These are phyloP conservation scores for Coprinopsis sp. DNA, from an alignment of 768 basidiomycete species.

Conservation along the genomic window DNA sequence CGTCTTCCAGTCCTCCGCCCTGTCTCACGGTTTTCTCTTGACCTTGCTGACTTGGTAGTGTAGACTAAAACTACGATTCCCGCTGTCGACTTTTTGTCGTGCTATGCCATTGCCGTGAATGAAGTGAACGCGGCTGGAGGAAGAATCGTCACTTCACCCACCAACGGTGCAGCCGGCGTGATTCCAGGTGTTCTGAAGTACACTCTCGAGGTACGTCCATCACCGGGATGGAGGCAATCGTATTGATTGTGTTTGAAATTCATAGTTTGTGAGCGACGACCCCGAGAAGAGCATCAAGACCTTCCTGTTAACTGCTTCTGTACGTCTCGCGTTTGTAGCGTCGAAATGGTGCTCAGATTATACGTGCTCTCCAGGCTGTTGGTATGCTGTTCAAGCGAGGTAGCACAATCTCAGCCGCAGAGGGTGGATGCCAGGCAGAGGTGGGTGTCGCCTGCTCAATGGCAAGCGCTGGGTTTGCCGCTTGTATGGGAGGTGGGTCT, in stretches of 20 bases:
- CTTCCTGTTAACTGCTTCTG: constrained; percentile 85
- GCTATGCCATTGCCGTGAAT: constrained; percentile 93
- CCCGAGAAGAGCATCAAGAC: constrained; percentile 84
- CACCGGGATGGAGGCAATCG: constrained; percentile 1
- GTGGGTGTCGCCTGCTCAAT: constrained; percentile 97
- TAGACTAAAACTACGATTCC: constrained; percentile 86
- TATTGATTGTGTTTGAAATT: constrained; percentile 10
- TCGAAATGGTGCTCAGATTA: not conserved
- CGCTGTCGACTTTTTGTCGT: constrained; percentile 88
- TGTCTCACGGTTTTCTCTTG: constrained; percentile 1
- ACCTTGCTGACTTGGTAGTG: not conserved
- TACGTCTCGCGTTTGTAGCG: constrained; percentile 30
- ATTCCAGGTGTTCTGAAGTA: constrained; percentile 93
- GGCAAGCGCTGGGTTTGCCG: constrained; percentile 91
- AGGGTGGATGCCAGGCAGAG: constrained; percentile 93
- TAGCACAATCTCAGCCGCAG: constrained; percentile 94
- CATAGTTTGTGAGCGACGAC: constrained; percentile 84
- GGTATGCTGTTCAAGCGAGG: constrained; percentile 97
- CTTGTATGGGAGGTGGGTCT: constrained; percentile 81
- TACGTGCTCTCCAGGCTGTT: constrained; percentile 49
- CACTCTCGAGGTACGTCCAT: constrained; percentile 59
- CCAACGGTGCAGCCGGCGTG: constrained; percentile 90
- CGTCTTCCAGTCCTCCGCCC: constrained; percentile 24
- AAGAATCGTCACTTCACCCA: constrained; percentile 91
- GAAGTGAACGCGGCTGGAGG: constrained; percentile 94